phyloP scores from a whole-genome alignment of 768 basidiomycete genomes.

The Pleurotus tuber-regium region DNA sequence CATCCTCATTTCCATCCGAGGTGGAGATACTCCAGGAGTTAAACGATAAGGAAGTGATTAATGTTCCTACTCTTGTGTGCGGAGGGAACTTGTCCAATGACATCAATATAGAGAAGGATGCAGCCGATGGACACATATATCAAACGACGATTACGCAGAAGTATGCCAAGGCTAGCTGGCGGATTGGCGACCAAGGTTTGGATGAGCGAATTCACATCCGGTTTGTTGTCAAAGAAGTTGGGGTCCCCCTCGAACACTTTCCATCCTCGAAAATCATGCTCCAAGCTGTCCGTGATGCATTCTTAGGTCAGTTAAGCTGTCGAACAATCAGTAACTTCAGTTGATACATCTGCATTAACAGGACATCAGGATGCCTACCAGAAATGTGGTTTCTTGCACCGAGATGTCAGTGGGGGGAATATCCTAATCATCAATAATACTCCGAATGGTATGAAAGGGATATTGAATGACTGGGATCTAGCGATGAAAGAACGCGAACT shows the following conservation, averaged over 20 bases:
- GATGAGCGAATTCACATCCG: neutral
- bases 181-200: slow-evolving; percentile 2
- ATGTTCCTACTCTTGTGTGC: slow-evolving; percentile 20
- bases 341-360: slow-evolving; percentile 9
- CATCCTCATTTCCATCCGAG: slow-evolving; percentile 17
- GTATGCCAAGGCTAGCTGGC: slow-evolving; percentile 11
- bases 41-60: slow-evolving; percentile 15
- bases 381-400: slow-evolving; percentile 18
- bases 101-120: no score
- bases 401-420: slow-evolving; percentile 25
- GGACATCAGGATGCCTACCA: slow-evolving; percentile 20
- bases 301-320: slow-evolving; percentile 11
- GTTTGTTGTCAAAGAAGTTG: neutral
- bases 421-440: slow-evolving; percentile 18
- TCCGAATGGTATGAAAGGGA: no score
- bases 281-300: slow-evolving; percentile 16
- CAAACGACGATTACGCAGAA: slow-evolving; percentile 10
- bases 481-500: slow-evolving; percentile 5
- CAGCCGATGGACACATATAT: no score
- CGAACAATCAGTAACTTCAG: no score
- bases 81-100: slow-evolving; percentile 20
- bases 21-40: slow-evolving; percentile 18
- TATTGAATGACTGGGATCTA: slow-evolving; percentile 26
- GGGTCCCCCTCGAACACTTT: neutral
- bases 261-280: slow-evolving; percentile 3